A percentile compares a stretch with the other conserved stretches of the same genome.
Evolutionary conservation across 192 early-diverging fungal genomes (phyloP).

Genomic region (Coemansia sp.): DNA sequence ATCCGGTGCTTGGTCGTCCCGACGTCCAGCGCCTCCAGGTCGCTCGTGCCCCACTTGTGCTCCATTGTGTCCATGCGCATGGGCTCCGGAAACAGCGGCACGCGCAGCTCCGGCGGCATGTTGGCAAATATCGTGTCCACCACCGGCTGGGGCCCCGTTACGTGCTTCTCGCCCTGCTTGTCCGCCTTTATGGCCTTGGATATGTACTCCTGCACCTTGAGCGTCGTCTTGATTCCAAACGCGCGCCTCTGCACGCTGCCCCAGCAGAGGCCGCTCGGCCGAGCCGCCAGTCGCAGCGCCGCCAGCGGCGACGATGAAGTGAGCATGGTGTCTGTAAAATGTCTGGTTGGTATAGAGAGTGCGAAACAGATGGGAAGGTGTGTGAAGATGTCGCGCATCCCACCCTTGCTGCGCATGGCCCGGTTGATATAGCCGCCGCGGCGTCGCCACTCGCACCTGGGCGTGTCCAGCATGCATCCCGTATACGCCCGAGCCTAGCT

Average conservation of each 20-base stretch:
- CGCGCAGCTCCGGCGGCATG: constrained; percentile 45
- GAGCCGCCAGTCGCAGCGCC: constrained; percentile 4
- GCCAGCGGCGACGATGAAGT: neutral
- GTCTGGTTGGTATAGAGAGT: neutral
- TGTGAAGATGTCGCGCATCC: neutral
- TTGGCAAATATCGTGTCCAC: constrained; percentile 18
- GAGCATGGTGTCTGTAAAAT: constrained; percentile 5
- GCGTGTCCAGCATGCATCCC: too few species aligned
- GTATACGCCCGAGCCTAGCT: too few species aligned
- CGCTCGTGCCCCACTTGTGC: constrained; percentile 49
- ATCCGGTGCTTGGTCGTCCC: constrained; percentile 59
- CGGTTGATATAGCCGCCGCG: neutral
- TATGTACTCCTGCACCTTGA: constrained; percentile 41
- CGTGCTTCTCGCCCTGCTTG: constrained; percentile 13
- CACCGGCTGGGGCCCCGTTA: constrained; percentile 18
- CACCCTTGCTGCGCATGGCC: neutral
- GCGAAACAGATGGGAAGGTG: neutral
- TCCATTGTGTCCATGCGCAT: constrained; percentile 62
- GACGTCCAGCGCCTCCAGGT: constrained; percentile 61
- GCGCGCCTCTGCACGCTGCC: constrained; percentile 17
- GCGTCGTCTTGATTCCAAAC: constrained; percentile 49
- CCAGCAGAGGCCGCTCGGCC: neutral
- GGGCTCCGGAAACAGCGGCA: constrained; percentile 46
- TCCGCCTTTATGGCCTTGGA: constrained; percentile 20
- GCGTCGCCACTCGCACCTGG: neutral